Percentiles rank a stretch among this genome's conserved stretches.
These are phyloP conservation scores for Annulohypoxylon nitens DNA, from an alignment of 495 filamentous ascomycete species.

Conservation along the genomic window DNA sequence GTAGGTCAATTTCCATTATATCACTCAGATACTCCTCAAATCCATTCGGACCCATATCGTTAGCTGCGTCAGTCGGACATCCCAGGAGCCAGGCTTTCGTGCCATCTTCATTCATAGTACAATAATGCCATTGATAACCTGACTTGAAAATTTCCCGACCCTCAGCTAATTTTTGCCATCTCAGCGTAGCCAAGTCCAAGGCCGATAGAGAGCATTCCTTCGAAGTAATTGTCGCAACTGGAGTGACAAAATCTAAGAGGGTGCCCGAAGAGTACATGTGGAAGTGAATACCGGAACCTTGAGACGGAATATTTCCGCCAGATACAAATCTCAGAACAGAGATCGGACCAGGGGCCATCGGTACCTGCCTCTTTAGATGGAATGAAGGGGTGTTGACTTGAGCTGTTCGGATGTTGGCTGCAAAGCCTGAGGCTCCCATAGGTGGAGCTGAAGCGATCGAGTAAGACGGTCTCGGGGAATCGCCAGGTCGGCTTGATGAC, in stretches of 20 bases:
- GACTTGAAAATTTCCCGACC: conserved; percentile 90
- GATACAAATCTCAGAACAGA: conserved; percentile 90
- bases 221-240: conserved; percentile 82
- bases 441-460: conserved; percentile 55
- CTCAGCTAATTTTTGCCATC: conserved; percentile 94
- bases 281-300: conserved; percentile 91
- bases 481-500: conserved; percentile 48
- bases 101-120: conserved; percentile 89
- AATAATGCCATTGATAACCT: conserved; percentile 96
- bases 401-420: conserved; percentile 88
- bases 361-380: conserved; percentile 77
- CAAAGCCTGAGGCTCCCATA: conserved; percentile 78
- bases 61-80: conserved; percentile 76
- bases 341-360: conserved; percentile 80
- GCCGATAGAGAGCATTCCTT: conserved; percentile 92
- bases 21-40: conserved; percentile 93
- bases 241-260: conserved; percentile 92
- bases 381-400: conserved; percentile 81
- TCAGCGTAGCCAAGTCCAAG: conserved; percentile 83
- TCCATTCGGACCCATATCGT: conserved; percentile 66
- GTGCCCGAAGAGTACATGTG: conserved; percentile 94
- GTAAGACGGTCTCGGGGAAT: conserved; percentile 61
- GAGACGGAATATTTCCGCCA: conserved; percentile 86
- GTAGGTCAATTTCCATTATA: conserved; percentile 90
- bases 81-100: conserved; percentile 98